Evolutionary conservation across 148 eudicot genomes (phyloP).

Genomic region (Euryodendron excelsum): DNA sequence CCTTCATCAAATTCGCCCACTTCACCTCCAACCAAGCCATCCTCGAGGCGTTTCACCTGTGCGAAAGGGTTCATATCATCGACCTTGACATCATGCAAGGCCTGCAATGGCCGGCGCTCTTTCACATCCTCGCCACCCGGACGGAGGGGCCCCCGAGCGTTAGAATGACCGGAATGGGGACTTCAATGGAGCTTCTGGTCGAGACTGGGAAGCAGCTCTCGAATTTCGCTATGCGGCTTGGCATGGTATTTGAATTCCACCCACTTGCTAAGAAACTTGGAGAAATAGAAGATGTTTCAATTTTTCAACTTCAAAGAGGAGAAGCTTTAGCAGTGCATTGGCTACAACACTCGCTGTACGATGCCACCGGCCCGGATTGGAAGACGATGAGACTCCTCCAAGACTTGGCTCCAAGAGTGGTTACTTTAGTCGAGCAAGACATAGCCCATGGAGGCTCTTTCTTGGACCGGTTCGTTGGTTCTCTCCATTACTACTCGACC

Average conservation of each 20-base stretch:
- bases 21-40: constrained; percentile 57
- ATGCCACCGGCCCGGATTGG: constrained; percentile 48
- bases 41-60: constrained; percentile 41
- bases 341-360: constrained; percentile 49
- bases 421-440: constrained; percentile 52
- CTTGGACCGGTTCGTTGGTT: constrained; percentile 45
- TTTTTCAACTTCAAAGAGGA: constrained; percentile 27
- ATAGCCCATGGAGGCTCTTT: constrained; percentile 42
- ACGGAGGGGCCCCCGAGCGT: constrained; percentile 44
- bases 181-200: constrained; percentile 27
- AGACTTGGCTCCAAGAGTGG: constrained; percentile 33
- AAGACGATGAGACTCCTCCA: constrained; percentile 44
- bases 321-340: constrained; percentile 44
- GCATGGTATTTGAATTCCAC: constrained; percentile 44
- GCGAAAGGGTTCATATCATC: constrained; percentile 41
- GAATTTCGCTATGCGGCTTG: constrained; percentile 40
- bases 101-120: constrained; percentile 52
- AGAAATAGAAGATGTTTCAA: constrained; percentile 22
- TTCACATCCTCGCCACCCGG: constrained; percentile 51
- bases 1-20: constrained; percentile 48
- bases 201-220: constrained; percentile 50
- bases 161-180: constrained; percentile 47
- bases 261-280: constrained; percentile 37
- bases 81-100: constrained; percentile 57
- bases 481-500: constrained; percentile 49